Conservation (phyloP, 2,329 filamentous ascomycete species). For the Sclerotinia subarctica region DNA sequence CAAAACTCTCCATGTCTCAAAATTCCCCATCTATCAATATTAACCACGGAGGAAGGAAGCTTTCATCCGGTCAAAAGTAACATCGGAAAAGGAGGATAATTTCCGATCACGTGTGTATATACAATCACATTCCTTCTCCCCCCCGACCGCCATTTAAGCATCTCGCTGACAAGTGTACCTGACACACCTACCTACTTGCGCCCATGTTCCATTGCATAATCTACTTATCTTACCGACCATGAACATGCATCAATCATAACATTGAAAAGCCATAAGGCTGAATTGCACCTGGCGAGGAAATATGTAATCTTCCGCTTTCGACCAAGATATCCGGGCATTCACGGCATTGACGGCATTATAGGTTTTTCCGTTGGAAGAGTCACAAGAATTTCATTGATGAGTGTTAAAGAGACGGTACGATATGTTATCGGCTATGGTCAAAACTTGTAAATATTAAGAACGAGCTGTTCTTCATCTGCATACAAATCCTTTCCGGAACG, state of each 20-base stretch:
- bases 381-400: background rate
- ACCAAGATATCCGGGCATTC: background rate
- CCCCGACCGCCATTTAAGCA: background rate
- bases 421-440: background rate
- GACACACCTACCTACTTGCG: constrained; percentile 10
- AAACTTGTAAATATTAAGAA: background rate
- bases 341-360: background rate
- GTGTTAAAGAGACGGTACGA: background rate
- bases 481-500: background rate
- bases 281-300: constrained; percentile 8
- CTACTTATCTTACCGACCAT: background rate
- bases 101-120: background rate
- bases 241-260: background rate
- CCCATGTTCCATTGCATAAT: constrained; percentile 3
- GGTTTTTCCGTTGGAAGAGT: background rate
- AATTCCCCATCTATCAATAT: background rate
- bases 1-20: background rate
- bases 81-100: background rate
- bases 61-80: background rate
- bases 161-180: constrained; percentile 8
- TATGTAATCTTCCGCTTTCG: background rate
- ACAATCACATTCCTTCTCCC: background rate
- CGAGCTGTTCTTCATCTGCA: background rate
- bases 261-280: background rate
- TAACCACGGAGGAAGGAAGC: background rate